Evolutionary conservation across 768 basidiomycete genomes (phyloP), one percentile per base, ranked within the genome.

Genomic region (Rhizopogon vinicolor): DNA sequence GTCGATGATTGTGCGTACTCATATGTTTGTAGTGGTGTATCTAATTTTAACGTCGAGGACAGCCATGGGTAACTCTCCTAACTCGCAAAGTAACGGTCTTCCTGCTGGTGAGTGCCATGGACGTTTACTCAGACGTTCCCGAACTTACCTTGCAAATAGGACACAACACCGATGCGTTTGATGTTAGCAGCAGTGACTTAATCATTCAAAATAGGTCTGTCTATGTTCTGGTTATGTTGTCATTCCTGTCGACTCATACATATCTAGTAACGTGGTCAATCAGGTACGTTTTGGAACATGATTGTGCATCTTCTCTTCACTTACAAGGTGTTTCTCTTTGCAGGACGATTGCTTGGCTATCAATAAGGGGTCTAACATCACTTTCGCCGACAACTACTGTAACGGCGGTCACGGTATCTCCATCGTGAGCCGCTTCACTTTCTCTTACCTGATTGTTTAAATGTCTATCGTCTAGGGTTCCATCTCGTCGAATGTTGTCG

Each of bases 311-410:
- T 2, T 29, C 28, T 8, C 44, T 50, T 18, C 18, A 8, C 51
- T 16, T 18, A 42, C 6, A 13, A 49, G 8, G 14, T 37, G 22
- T 49, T 16, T 39, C 22, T 52, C 39, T n/a, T 55, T 57, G 66
- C 66, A 68, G 77, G 84, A 88, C 55, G 86, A 88, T 60, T 87
- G 85, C 63, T 68, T 88, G 25, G 83, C 86, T 18, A 73, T 80
- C 60, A 76, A 75, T 60, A 54, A 52, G 19, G 77, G 77, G 14
- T 56, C 69, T 6, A 78, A 78, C 58, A 79, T 82, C 44, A 40
- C 70, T 25, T 75, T 87, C 70, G 68, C 70, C 52, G 63, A 78
- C 25, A 85, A 86, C 64, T 65, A 65, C 22, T 87, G 86, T 68
- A 67, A 70, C 3, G 74, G 75, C 28, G 85, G 87, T 3, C 86